Conservation (phyloP, 805 yeast genomes). For the Yamadazyma endophytica region DNA sequence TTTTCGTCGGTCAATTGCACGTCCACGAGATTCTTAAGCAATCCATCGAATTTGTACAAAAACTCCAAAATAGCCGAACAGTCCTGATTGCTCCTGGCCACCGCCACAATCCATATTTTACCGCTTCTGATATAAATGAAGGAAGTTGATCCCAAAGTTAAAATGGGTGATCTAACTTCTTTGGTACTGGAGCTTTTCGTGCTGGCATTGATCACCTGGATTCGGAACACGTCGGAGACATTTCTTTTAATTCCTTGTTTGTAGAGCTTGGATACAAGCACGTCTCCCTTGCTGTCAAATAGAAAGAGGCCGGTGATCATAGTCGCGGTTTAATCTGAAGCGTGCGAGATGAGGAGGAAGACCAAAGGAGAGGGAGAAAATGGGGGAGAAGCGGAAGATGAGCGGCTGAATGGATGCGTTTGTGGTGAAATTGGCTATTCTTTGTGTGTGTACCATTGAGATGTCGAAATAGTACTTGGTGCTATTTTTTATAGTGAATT, state of each 20-base stretch:
- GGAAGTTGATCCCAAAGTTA: conserved; percentile 90
- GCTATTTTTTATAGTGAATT: no score
- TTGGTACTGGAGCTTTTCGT: conserved; percentile 13
- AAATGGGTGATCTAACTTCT: conserved; percentile 35
- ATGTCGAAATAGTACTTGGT: no score
- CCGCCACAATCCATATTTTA: conserved; percentile 77
- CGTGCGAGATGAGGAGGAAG: no score
- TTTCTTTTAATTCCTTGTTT: conserved; percentile 74
- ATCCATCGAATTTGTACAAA: conserved; percentile 54
- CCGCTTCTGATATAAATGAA: conserved; percentile 69
- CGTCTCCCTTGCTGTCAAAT: conserved; percentile 77
- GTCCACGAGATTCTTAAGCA: conserved; percentile 35
- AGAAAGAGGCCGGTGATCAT: conserved; percentile 87
- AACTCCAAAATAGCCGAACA: conserved; percentile 78
- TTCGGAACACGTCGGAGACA: conserved; percentile 84
- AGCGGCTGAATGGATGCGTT: no score
- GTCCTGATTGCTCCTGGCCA: conserved; percentile 86
- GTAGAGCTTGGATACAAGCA: conserved; percentile 68
- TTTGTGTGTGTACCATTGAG: no score
- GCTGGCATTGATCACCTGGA: conserved; percentile 74
- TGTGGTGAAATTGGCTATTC: no score
- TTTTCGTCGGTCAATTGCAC: conserved; percentile 25
- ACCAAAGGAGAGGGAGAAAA: no score
- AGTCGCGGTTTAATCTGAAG: conserved; percentile 1
- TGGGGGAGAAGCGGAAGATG: no score